Conservation (phyloP, 768 basidiomycete genomes). For the Kwoniella dejecticola region DNA sequence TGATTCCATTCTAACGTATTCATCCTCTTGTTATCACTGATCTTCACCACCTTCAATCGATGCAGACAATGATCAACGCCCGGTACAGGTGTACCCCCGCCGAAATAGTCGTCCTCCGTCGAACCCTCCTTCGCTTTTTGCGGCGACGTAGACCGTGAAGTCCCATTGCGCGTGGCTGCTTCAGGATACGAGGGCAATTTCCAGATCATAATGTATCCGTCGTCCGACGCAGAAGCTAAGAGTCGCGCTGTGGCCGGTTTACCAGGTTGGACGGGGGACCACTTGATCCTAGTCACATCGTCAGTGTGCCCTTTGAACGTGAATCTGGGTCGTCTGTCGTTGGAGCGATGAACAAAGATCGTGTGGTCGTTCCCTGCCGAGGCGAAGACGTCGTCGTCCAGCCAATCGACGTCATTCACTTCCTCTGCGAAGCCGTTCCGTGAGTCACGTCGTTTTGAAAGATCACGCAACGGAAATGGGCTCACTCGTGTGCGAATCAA, state of each 20-base stretch:
- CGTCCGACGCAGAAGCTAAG: slow-evolving; percentile 50
- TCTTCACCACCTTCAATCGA: slow-evolving; percentile 28
- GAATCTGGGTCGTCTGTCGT: slow-evolving; percentile 36
- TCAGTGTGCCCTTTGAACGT: slow-evolving; percentile 52
- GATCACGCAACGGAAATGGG: background rate
- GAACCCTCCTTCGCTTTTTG: slow-evolving; percentile 23
- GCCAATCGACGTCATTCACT: slow-evolving; percentile 54
- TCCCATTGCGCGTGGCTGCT: slow-evolving; percentile 9
- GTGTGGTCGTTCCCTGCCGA: slow-evolving; percentile 51
- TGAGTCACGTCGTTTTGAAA: too few relatives aligned
- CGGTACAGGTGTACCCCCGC: slow-evolving; percentile 21
- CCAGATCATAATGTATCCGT: slow-evolving; percentile 51
- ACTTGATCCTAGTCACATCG: slow-evolving; percentile 45
- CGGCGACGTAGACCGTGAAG: slow-evolving; percentile 17
- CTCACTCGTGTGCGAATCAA: slow-evolving; percentile 43
- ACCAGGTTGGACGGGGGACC: slow-evolving; percentile 32
- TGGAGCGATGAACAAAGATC: slow-evolving; percentile 42
- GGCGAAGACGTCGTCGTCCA: slow-evolving; percentile 53
- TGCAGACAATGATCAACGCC: slow-evolving; percentile 32
- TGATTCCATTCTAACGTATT: slow-evolving; percentile 45
- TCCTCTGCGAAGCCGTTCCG: slow-evolving; percentile 38
- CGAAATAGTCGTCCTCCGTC: slow-evolving; percentile 41
- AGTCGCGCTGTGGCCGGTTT: slow-evolving; percentile 25
- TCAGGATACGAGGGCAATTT: slow-evolving; percentile 39
- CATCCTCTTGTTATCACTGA: slow-evolving; percentile 44